Evolutionary conservation across 1,284 basidiomycete species (phyloP).

Genomic region (Phaffia rhodozyma): DNA sequence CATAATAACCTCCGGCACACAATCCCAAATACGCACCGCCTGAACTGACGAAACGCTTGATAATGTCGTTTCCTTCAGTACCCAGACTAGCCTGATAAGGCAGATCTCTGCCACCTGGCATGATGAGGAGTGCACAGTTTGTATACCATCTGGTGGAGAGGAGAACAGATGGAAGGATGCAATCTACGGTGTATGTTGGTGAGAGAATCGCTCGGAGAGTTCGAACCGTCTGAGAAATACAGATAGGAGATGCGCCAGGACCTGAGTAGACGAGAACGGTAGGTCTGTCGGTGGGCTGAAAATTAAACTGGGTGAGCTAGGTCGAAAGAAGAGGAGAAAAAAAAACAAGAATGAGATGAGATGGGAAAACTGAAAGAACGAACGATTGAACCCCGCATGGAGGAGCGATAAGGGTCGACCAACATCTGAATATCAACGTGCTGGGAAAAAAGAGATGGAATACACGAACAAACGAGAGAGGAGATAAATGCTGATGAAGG

Average conservation of each 20-base stretch:
- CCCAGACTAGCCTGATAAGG: conserved; percentile 42
- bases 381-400: no score
- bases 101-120: conserved; percentile 51
- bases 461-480: no score
- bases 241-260: neutral
- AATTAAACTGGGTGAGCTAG: no score
- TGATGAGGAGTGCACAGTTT: conserved; percentile 61
- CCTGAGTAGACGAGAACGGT: conserved; percentile 15
- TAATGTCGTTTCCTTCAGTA: conserved; percentile 35
- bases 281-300: no score
- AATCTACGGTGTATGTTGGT: conserved; percentile 66
- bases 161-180: conserved; percentile 48
- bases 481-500: no score
- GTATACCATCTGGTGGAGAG: conserved; percentile 59
- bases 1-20: conserved; percentile 50
- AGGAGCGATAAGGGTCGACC: no score
- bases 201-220: conserved; percentile 38
- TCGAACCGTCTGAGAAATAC: conserved; percentile 5
- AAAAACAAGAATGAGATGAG: no score
- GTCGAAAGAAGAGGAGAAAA: no score
- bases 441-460: no score
- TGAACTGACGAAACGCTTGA: conserved; percentile 51
- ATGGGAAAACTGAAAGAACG: no score
- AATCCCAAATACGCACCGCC: conserved; percentile 61
- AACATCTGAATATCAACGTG: no score